Base-by-base conservation (phyloP, 2,329 filamentous ascomycete species). In the Chaetomium strumarium region DNA sequence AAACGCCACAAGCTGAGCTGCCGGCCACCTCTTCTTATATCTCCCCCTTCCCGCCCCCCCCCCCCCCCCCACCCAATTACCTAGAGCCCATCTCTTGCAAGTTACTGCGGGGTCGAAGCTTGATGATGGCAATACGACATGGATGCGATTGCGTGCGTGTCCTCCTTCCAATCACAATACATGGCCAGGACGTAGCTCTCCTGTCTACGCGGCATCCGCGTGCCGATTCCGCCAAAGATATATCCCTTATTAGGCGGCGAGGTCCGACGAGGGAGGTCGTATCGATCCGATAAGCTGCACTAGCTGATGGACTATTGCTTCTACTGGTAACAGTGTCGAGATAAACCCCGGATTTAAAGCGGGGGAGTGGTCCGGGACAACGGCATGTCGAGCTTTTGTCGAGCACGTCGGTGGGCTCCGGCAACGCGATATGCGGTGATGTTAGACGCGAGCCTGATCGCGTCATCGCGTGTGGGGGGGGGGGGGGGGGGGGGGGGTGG, bases 391-490 rank as follows among this genome's bases (percentile, higher is more conserved):
- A 37, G 16, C 11, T 13, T 13, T 49, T 33, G 36, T 31, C 33
- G 34, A 43, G 38, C 29, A 19, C 34, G 16, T 41, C 49, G 42
- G 49, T 19, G 24, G 30, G 20, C 20, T 47, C 50, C 44, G 50
- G 45, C n/a, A n/a, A n/a, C 30, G 31, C 40, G 47, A 13, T 36
- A 29, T 17, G 37, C 19, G 51, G 61, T 65, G 61, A 58, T 64
- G 62, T 45, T 61, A 65, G 61, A 59, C 59, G 55, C 51, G 54
- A 56, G 53, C 52, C 30, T 33, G 52, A 64, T 63, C 56, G 59
- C 61, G 62, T 57, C 56, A 65, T 65, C 60, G 55, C 51, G 46
- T 47, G 39, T 52, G 13, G n/a, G n/a, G n/a, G n/a, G n/a, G n/a
- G n/a, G n/a, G n/a, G n/a, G n/a, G n/a, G n/a, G n/a, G n/a, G n/a